Evolutionary conservation across 305 asterid species (phyloP).

Genomic region (Fraxinus dipetala): DNA sequence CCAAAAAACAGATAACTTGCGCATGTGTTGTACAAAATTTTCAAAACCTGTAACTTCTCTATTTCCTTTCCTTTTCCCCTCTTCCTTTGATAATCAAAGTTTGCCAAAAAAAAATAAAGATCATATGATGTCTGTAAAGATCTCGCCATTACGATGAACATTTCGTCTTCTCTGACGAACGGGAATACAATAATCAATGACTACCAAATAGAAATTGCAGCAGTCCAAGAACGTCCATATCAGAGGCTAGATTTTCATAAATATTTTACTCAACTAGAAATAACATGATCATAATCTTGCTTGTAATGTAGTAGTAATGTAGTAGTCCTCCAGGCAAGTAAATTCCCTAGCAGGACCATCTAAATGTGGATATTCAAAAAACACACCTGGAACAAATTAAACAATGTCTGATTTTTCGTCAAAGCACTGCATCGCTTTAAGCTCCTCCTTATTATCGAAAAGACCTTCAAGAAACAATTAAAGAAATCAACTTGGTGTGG

Average conservation of each 20-base stretch:
- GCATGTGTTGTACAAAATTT: neutral
- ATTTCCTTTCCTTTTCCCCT: neutral
- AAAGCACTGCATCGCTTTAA: conserved; percentile 96
- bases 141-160: neutral
- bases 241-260: neutral
- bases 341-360: neutral
- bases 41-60: neutral
- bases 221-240: neutral
- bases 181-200: neutral
- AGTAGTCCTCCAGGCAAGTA: neutral
- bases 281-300: neutral
- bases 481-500: conserved; percentile 21
- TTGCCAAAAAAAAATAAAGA: neutral
- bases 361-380: neutral
- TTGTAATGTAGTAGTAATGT: neutral
- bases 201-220: neutral
- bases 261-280: neutral
- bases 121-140: neutral
- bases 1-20: neutral
- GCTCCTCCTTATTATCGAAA: conserved; percentile 83
- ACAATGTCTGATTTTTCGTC: conserved; percentile 81
- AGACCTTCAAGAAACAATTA: conserved; percentile 52
- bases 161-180: neutral
- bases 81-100: neutral
- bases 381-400: conserved; percentile 84